Evolutionary conservation across 1,139 yeast species (phyloP).

Genomic region (Schwanniomyces etchellsii): DNA sequence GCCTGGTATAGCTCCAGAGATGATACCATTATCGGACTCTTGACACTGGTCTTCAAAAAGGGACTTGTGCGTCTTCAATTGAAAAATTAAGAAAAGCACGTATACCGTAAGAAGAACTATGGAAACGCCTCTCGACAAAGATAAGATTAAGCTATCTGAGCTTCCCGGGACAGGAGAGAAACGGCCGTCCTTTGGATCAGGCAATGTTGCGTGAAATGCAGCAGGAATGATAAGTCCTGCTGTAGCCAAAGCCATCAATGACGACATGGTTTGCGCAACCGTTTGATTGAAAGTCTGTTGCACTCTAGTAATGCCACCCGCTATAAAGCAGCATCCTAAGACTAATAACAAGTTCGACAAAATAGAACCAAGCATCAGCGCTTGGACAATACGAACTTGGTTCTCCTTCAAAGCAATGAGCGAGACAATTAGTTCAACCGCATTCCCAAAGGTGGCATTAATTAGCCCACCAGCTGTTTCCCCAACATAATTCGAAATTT

Average conservation of each 20-base stretch:
- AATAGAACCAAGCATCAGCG: constrained; percentile 93
- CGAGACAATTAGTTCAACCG: constrained; percentile 87
- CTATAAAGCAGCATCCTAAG: constrained; percentile 90
- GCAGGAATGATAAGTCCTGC: constrained; percentile 91
- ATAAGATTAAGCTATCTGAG: constrained; percentile 51
- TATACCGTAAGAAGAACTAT: constrained; percentile 74
- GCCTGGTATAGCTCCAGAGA: constrained; percentile 21
- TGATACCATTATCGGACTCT: constrained; percentile 33
- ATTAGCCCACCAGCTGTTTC: constrained; percentile 86
- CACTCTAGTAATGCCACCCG: constrained; percentile 82
- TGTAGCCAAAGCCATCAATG: constrained; percentile 85
- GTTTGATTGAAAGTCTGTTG: constrained; percentile 92
- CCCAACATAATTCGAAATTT: constrained; percentile 80
- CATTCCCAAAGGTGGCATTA: constrained; percentile 96
- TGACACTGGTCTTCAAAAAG: constrained; percentile 39
- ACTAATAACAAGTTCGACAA: constrained; percentile 83
- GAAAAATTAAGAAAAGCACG: constrained; percentile 75
- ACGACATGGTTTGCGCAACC: constrained; percentile 96
- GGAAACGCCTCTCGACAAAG: constrained; percentile 83
- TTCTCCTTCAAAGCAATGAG: constrained; percentile 80
- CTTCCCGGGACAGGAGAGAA: constrained; percentile 39
- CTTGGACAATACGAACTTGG: constrained; percentile 91
- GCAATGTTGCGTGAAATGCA: constrained; percentile 85
- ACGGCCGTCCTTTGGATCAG: constrained; percentile 33
- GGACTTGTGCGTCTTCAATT: constrained; percentile 76